phyloP scores from a whole-genome alignment of 2,329 filamentous ascomycete genomes.

The Fusarium pseudoanthophilum region DNA sequence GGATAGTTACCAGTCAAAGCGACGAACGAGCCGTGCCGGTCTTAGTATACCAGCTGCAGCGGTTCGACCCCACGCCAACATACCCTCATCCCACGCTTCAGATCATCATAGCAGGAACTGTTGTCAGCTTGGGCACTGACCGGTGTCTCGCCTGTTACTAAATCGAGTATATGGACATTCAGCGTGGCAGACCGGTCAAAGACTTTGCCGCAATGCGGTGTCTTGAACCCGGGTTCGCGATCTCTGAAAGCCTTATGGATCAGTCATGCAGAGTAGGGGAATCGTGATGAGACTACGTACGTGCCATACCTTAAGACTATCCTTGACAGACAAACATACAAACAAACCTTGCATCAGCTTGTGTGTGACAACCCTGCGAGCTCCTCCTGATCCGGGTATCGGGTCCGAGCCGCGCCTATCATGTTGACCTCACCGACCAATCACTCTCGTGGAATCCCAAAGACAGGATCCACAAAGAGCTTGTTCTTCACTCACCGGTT shows the following conservation, averaged over 20 bases:
- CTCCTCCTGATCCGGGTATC: conserved; percentile 27
- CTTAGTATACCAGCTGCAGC: conserved; percentile 4
- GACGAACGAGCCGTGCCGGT: conserved; percentile 6
- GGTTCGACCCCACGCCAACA: conserved; percentile 17
- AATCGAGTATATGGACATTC: conserved; percentile 6
- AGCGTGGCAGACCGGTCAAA: neutral
- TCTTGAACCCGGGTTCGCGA: conserved; percentile 11
- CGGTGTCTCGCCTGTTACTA: conserved; percentile 25
- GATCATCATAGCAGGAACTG: conserved; percentile 1
- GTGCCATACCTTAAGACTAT: neutral
- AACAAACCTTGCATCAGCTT: conserved; percentile 12
- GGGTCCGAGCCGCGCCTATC: conserved; percentile 33
- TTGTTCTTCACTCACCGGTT: conserved; percentile 40
- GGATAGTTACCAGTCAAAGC: conserved; percentile 1
- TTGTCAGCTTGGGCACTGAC: conserved; percentile 31
- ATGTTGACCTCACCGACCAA: conserved; percentile 12
- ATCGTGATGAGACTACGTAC: conserved; percentile 30
- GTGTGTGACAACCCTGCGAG: conserved; percentile 8
- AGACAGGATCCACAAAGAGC: conserved; percentile 21
- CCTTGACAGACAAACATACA: neutral
- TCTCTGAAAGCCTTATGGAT: conserved; percentile 27
- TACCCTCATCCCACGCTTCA: conserved; percentile 3
- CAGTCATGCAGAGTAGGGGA: conserved; percentile 38
- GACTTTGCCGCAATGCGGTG: conserved; percentile 26
- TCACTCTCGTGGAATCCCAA: conserved; percentile 32